These are phyloP conservation scores for Corrigiola litoralis DNA, from an alignment of 179 eudicot species.

Conservation along the genomic window DNA sequence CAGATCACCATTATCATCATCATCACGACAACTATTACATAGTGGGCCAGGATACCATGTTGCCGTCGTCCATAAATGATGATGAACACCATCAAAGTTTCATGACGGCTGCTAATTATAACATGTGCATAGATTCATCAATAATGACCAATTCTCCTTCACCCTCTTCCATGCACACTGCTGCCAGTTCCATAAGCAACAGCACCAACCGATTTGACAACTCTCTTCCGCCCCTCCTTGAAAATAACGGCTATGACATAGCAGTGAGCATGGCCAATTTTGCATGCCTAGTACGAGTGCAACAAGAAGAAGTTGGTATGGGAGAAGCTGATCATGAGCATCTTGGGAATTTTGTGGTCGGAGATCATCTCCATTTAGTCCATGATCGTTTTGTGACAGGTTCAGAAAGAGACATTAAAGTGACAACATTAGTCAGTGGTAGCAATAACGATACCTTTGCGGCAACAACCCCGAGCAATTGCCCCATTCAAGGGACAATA, in stretches of 20 bases:
- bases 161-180: constrained; percentile 14
- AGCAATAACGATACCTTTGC: neutral
- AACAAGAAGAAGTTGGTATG: neutral
- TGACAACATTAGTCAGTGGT: too few species aligned
- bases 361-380: neutral
- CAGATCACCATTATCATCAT: too few species aligned
- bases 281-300: neutral
- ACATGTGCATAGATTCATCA: constrained; percentile 12
- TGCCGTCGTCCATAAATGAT: neutral
- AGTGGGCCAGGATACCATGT: neutral
- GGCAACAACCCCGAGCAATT: neutral
- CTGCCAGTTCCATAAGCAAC: neutral
- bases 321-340: neutral
- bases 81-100: constrained; percentile 4
- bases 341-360: neutral
- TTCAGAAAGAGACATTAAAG: neutral
- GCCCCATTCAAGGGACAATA: neutral
- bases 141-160: neutral
- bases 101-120: neutral
- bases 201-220: constrained; percentile 13
- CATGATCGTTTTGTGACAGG: constrained; percentile 6
- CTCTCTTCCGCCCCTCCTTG: constrained; percentile 19
- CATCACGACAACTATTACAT: neutral
- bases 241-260: neutral
- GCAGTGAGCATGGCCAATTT: neutral